Evolutionary conservation across 2,329 filamentous ascomycete genomes (phyloP).

Genomic region (Chaetomiaceae sp.): DNA sequence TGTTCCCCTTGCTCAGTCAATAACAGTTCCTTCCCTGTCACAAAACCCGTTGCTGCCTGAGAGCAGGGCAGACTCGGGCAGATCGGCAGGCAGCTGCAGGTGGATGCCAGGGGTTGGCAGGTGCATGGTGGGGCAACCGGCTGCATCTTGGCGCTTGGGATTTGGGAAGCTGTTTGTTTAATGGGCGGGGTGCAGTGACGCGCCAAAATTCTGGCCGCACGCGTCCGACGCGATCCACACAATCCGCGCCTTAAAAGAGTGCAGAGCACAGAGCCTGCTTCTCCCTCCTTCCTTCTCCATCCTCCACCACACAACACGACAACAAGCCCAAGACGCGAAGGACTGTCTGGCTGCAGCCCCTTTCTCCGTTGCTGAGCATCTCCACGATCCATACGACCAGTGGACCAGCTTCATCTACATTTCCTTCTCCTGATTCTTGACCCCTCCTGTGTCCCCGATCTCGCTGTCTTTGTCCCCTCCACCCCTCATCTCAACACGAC

Average conservation of each 20-base stretch:
- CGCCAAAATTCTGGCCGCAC: constrained; percentile 21
- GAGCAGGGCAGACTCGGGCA: background rate
- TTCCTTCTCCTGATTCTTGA: background rate
- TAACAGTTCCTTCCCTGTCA: background rate
- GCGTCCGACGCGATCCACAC: constrained; percentile 25
- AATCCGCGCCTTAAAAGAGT: constrained; percentile 22
- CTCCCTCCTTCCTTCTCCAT: constrained; percentile 17
- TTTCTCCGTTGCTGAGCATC: background rate
- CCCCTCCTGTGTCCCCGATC: background rate
- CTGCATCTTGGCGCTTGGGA: constrained; percentile 4
- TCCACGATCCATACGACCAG: background rate
- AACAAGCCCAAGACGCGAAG: background rate
- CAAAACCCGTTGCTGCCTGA: constrained; percentile 11
- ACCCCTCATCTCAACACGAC: constrained; percentile 1
- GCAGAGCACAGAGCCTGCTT: constrained; percentile 10
- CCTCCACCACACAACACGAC: constrained; percentile 11
- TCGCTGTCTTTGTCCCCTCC: constrained; percentile 14
- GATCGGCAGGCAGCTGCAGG: background rate
- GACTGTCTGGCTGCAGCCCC: constrained; percentile 15
- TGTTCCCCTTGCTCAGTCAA: background rate
- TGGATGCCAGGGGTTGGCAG: background rate
- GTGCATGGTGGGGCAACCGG: constrained; percentile 8
- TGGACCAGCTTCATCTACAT: background rate
- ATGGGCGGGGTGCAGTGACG: constrained; percentile 23
- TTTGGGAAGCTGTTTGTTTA: constrained; percentile 26